phyloP scores from a whole-genome alignment of 2,329 filamentous ascomycete genomes.

The Aureobasidium sp. region DNA sequence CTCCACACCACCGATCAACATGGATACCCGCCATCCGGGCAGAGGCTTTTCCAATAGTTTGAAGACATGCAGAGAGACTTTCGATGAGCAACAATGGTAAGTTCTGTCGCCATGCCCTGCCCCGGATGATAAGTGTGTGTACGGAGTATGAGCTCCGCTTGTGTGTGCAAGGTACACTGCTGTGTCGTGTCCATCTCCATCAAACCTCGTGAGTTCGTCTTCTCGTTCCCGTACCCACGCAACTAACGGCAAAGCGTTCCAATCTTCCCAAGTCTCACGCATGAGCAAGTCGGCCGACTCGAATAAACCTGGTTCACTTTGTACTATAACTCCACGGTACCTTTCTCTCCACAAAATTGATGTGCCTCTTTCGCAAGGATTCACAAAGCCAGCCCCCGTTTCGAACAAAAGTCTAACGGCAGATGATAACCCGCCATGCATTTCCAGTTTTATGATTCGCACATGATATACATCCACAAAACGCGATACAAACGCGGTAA shows the following conservation, averaged over 20 bases:
- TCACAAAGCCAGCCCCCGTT: neutral
- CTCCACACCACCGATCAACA: slow-evolving; percentile 1
- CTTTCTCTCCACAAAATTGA: neutral
- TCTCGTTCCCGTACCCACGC: neutral
- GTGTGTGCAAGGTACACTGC: neutral
- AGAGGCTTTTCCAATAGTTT: slow-evolving; percentile 4
- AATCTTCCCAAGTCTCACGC: neutral
- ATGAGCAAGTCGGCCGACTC: neutral
- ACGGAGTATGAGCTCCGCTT: neutral
- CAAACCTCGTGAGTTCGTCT: neutral
- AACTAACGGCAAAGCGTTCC: neutral
- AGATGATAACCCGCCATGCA: neutral
- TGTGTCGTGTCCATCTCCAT: too few relatives aligned
- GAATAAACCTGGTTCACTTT: neutral
- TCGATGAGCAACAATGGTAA: neutral
- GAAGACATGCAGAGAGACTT: slow-evolving; percentile 3
- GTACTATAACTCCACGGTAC: neutral
- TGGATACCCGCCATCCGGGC: slow-evolving; percentile 4
- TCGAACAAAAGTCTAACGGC: neutral
- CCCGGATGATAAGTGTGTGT: neutral
- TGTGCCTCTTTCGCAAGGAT: neutral
- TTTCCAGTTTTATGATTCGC: neutral
- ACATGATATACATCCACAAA: neutral
- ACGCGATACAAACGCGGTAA: slow-evolving; percentile 4
- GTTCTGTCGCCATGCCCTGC: neutral